phyloP scores from a whole-genome alignment of 2,329 filamentous ascomycete genomes.

The Botryosphaeria dothidea region DNA sequence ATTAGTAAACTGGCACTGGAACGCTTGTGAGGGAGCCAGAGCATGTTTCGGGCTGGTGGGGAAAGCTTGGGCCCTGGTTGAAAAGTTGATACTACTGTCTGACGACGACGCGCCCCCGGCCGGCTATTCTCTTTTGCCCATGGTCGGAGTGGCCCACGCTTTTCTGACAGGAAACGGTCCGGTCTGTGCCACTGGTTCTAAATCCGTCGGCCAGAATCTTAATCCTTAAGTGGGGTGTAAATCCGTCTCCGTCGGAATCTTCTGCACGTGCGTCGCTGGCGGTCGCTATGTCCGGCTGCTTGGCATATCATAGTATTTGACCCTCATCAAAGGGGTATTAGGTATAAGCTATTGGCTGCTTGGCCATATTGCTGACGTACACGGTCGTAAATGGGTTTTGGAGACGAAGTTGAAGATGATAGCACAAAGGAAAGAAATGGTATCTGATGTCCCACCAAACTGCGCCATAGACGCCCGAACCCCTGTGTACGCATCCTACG shows the following conservation, averaged over 20 bases:
- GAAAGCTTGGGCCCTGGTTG: not conserved
- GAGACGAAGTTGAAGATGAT: not conserved
- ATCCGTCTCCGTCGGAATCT: not conserved
- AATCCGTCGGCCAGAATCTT: not conserved
- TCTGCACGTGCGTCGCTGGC: not conserved
- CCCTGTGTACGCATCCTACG: not conserved
- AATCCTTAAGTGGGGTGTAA: not conserved
- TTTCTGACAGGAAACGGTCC: not conserved
- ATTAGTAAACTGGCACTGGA: not conserved
- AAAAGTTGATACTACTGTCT: not conserved
- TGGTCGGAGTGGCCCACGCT: not conserved
- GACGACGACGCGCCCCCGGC: not conserved
- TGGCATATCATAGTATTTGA: not conserved
- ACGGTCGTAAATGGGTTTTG: not conserved
- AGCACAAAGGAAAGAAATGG: constrained; percentile 12
- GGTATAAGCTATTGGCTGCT: constrained; percentile 1
- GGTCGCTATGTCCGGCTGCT: not conserved
- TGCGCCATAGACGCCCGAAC: constrained; percentile 14
- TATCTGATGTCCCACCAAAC: constrained; percentile 7
- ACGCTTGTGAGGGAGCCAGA: not conserved
- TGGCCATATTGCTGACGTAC: not conserved
- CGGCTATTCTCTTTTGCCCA: not conserved
- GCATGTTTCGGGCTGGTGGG: constrained; percentile 6
- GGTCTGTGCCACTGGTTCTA: not conserved
- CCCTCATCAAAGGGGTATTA: constrained; percentile 2